phyloP scores from a whole-genome alignment of 1,139 yeast species.

The Scheffersomyces lignicola region DNA sequence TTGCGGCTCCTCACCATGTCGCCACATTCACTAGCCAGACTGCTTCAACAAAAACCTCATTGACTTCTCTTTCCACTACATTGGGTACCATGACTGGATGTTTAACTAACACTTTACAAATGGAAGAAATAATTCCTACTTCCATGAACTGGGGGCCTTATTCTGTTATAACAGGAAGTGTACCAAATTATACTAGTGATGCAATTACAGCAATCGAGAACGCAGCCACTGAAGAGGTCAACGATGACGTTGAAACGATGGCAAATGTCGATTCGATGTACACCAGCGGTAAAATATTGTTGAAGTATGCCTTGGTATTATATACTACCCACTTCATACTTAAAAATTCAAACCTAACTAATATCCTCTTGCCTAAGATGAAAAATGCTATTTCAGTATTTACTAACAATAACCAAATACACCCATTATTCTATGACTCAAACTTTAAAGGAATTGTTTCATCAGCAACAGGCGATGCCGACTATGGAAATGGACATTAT shows the following conservation, averaged over 20 bases:
- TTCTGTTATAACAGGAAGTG: slow-evolving; percentile 37
- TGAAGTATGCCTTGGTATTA: slow-evolving; percentile 72
- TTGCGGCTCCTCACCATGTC: slow-evolving; percentile 71
- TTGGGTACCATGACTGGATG: slow-evolving; percentile 67
- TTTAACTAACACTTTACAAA: slow-evolving; percentile 46
- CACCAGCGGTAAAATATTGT: slow-evolving; percentile 70
- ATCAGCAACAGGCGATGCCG: slow-evolving; percentile 64
- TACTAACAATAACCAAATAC: slow-evolving; percentile 54
- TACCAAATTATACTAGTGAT: slow-evolving; percentile 35
- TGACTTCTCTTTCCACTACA: slow-evolving; percentile 62
- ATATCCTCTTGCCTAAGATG: slow-evolving; percentile 46
- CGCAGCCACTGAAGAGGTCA: slow-evolving; percentile 54
- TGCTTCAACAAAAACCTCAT: slow-evolving; percentile 26
- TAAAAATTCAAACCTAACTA: slow-evolving; percentile 47
- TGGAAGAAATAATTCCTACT: slow-evolving; percentile 53
- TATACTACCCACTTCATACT: slow-evolving; percentile 61
- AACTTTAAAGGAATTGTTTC: slow-evolving; percentile 77
- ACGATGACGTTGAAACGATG: slow-evolving; percentile 54
- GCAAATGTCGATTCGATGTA: slow-evolving; percentile 74
- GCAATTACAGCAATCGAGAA: slow-evolving; percentile 39
- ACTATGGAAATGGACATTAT: slow-evolving; percentile 75
- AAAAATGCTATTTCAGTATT: slow-evolving; percentile 63
- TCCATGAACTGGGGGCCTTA: slow-evolving; percentile 60
- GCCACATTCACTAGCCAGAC: slow-evolving; percentile 33
- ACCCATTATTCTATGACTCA: slow-evolving; percentile 65